Conservation (phyloP, 2,329 filamentous ascomycete species). For the Cordyceps pruinosa region DNA sequence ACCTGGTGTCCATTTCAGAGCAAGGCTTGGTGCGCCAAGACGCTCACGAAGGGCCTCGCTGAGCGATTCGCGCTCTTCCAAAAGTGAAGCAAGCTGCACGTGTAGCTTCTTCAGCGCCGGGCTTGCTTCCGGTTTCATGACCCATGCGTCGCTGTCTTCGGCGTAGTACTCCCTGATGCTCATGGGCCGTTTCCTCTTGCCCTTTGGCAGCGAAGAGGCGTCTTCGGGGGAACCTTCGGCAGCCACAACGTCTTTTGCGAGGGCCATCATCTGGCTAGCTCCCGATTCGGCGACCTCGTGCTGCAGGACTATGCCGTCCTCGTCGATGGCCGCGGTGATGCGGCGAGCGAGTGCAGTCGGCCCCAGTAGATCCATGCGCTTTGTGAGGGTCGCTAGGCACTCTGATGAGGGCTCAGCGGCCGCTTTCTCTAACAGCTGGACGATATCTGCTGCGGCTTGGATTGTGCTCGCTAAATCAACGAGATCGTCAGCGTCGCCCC, state of each 20-base stretch:
- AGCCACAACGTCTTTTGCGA: conserved; percentile 65
- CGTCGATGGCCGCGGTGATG: conserved; percentile 78
- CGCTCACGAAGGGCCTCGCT: conserved; percentile 53
- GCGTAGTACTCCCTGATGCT: conserved; percentile 52
- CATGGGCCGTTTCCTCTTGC: conserved; percentile 35
- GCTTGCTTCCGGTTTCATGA: conserved; percentile 65
- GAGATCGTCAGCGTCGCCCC: conserved; percentile 88
- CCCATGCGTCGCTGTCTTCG: conserved; percentile 54
- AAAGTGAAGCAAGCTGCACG: conserved; percentile 52
- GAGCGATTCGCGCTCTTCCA: conserved; percentile 53
- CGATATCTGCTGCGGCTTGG: conserved; percentile 61
- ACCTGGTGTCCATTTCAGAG: conserved; percentile 77
- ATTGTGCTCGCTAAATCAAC: conserved; percentile 78
- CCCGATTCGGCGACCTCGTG: conserved; percentile 71
- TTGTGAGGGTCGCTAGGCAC: conserved; percentile 40
- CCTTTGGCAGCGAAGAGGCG: conserved; percentile 48
- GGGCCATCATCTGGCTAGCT: conserved; percentile 59
- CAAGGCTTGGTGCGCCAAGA: conserved; percentile 58
- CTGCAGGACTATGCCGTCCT: conserved; percentile 77
- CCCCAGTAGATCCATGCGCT: conserved; percentile 58
- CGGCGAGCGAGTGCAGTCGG: conserved; percentile 61
- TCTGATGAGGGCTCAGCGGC: conserved; percentile 13
- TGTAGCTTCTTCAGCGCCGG: conserved; percentile 60
- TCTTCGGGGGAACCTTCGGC: conserved; percentile 58
- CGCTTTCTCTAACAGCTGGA: conserved; percentile 35